A percentile compares a stretch with the other conserved stretches of the same genome.
Evolutionary conservation across 805 yeast species (phyloP).

Genomic region (Hyphopichia homilentoma): DNA sequence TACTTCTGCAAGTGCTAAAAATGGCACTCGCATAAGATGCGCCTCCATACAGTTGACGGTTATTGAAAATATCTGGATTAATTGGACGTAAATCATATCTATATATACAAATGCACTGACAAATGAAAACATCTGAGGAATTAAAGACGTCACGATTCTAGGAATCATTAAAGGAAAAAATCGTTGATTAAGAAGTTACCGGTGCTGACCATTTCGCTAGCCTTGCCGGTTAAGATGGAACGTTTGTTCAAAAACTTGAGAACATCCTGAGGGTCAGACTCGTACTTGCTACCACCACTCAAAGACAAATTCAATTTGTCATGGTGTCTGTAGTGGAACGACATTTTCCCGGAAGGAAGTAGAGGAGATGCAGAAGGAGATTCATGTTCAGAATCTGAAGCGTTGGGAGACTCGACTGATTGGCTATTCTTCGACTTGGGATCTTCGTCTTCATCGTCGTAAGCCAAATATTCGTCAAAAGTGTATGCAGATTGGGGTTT

Average conservation of each 20-base stretch:
- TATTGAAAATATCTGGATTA: too few species aligned
- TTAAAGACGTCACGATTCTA: too few species aligned
- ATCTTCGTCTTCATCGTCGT: conserved; percentile 22
- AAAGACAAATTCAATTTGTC: conserved; percentile 33
- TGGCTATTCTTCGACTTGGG: conserved; percentile 2
- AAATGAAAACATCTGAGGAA: not conserved
- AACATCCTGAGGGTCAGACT: conserved; percentile 21
- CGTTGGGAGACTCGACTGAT: not conserved
- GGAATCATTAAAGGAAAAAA: conserved; percentile 35
- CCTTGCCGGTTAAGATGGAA: conserved; percentile 36
- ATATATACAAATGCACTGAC: not conserved
- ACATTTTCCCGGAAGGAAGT: conserved; percentile 22
- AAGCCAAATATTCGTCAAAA: conserved; percentile 34
- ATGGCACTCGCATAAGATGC: too few species aligned
- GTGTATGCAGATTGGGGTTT: conserved; percentile 20
- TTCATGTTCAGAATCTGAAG: not conserved
- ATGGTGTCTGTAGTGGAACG: conserved; percentile 34
- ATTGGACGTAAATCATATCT: too few species aligned
- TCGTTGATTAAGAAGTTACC: conserved; percentile 41
- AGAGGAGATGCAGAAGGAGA: conserved; percentile 5
- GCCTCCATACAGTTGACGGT: too few species aligned
- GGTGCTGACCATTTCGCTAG: conserved; percentile 42
- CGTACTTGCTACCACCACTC: conserved; percentile 12
- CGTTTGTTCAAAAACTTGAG: conserved; percentile 32
- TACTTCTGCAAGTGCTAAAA: too few species aligned